A percentile compares a stretch with the other conserved stretches of the same genome.
These are phyloP conservation scores for Flueggea neowawraea DNA, from an alignment of 441 rosid genomes.

Conservation along the genomic window DNA sequence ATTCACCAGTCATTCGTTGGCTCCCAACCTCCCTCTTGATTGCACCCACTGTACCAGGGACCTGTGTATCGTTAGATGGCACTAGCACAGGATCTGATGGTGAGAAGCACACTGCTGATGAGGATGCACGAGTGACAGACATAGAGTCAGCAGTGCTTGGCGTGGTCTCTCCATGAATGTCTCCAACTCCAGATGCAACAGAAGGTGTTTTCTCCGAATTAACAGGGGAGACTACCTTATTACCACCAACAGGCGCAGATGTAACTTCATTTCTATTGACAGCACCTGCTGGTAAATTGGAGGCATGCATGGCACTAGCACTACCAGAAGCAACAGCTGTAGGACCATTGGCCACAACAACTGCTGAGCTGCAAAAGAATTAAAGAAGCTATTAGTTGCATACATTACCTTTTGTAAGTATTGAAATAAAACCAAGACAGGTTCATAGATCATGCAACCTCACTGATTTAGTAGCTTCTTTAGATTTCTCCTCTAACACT, in stretches of 20 bases:
- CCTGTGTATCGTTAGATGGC: conserved; percentile 42
- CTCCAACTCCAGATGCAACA: conserved; percentile 41
- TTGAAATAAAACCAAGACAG: conserved; percentile 8
- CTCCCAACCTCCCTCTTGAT: conserved; percentile 53
- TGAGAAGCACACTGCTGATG: conserved; percentile 54
- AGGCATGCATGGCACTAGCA: conserved; percentile 24
- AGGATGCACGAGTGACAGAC: conserved; percentile 41
- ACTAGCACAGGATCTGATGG: conserved; percentile 63
- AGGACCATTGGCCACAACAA: conserved; percentile 46
- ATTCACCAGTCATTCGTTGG: conserved; percentile 34
- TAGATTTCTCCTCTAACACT: conserved; percentile 43
- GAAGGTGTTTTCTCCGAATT: conserved; percentile 31
- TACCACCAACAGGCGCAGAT: conserved; percentile 29
- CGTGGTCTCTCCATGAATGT: conserved; percentile 27
- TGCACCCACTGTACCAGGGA: conserved; percentile 36
- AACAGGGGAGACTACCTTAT: conserved; percentile 29
- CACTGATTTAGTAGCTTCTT: conserved; percentile 36
- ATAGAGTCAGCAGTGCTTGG: conserved; percentile 30
- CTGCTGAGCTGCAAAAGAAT: conserved; percentile 40
- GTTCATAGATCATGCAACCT: conserved; percentile 36
- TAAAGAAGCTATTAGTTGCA: conserved; percentile 13
- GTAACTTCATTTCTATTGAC: conserved; percentile 33
- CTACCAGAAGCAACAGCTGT: conserved; percentile 40
- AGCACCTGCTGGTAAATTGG: conserved; percentile 31
- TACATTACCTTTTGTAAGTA: conserved; percentile 6